Conservation (phyloP, 768 basidiomycete genomes). For the Hortiboletus campestris region DNA sequence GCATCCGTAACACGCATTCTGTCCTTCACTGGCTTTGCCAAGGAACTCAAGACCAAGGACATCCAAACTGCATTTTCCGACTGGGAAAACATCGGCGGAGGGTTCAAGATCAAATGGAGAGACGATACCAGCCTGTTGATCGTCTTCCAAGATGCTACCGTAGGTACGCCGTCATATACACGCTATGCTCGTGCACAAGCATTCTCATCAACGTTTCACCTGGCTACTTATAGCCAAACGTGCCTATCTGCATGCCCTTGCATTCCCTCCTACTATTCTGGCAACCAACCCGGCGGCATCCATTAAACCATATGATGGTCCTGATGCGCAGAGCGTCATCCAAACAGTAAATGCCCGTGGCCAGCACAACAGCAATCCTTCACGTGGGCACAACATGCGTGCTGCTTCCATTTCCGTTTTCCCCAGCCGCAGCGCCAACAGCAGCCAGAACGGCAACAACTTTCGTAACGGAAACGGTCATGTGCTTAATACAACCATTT, state of each 20-base stretch:
- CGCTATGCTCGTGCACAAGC: neutral
- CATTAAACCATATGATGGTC: slow-evolving; percentile 91
- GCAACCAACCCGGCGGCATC: slow-evolving; percentile 51
- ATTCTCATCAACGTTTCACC: neutral
- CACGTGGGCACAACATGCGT: slow-evolving; percentile 71
- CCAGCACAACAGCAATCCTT: slow-evolving; percentile 56
- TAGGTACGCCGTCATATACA: slow-evolving; percentile 62
- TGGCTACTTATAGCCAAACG: slow-evolving; percentile 23
- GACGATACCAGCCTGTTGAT: slow-evolving; percentile 95
- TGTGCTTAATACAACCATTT: slow-evolving; percentile 44
- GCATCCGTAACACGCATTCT: slow-evolving; percentile 97
- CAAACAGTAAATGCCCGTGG: slow-evolving; percentile 78
- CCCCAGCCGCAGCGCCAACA: slow-evolving; percentile 48
- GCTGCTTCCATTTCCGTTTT: slow-evolving; percentile 65
- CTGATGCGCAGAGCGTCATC: slow-evolving; percentile 86
- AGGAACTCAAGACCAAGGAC: slow-evolving; percentile 97
- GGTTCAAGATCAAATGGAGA: slow-evolving; percentile 99
- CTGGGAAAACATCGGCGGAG: slow-evolving; percentile 82
- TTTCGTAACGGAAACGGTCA: slow-evolving; percentile 34
- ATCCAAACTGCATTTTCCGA: slow-evolving; percentile 89
- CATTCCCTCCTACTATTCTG: slow-evolving; percentile 73
- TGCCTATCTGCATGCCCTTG: slow-evolving; percentile 81
- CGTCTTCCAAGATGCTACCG: slow-evolving; percentile 87
- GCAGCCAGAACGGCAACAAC: slow-evolving; percentile 33
- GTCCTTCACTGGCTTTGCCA: slow-evolving; percentile 86